These are phyloP conservation scores for Areca catechu DNA, from an alignment of 176 grass and related monocot genomes.

Conservation along the genomic window DNA sequence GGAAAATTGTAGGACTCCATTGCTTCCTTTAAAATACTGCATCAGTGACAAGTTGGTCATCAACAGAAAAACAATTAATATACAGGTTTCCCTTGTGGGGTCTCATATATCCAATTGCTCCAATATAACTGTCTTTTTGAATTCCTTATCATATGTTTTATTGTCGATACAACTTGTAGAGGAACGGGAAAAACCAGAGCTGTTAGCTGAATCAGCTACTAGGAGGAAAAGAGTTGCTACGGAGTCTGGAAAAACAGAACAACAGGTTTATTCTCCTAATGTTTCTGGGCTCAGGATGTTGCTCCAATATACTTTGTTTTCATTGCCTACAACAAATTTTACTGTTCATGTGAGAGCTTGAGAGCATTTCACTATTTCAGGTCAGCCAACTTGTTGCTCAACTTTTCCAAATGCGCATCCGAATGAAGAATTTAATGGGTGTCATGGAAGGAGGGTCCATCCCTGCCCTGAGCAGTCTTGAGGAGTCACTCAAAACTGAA, in stretches of 20 bases:
- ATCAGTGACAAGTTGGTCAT: no score
- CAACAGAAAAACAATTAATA: no score
- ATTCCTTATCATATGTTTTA: neutral
- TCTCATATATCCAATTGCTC: no score
- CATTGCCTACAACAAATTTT: neutral
- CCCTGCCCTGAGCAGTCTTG: conserved; percentile 52
- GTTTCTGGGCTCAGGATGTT: neutral
- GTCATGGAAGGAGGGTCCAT: conserved; percentile 70
- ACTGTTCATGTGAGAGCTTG: neutral
- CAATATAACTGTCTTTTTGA: no score
- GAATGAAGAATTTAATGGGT: conserved; percentile 97
- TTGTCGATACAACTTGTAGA: conserved; percentile 34
- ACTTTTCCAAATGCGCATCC: conserved; percentile 76
- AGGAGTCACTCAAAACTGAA: conserved; percentile 68
- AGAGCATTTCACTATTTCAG: conserved; percentile 24
- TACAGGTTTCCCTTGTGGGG: no score
- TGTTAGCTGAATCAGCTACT: conserved; percentile 38
- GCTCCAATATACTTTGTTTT: neutral
- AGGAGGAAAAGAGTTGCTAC: conserved; percentile 53
- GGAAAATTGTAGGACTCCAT: no score
- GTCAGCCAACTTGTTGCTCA: conserved; percentile 86
- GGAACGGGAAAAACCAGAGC: conserved; percentile 66
- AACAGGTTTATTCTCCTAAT: conserved; percentile 41
- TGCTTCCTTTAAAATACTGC: no score
- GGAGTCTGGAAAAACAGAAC: conserved; percentile 81